Base-by-base conservation (phyloP, 2,329 filamentous ascomycete genomes). In the Stagonosporopsis chrysanthemi region DNA sequence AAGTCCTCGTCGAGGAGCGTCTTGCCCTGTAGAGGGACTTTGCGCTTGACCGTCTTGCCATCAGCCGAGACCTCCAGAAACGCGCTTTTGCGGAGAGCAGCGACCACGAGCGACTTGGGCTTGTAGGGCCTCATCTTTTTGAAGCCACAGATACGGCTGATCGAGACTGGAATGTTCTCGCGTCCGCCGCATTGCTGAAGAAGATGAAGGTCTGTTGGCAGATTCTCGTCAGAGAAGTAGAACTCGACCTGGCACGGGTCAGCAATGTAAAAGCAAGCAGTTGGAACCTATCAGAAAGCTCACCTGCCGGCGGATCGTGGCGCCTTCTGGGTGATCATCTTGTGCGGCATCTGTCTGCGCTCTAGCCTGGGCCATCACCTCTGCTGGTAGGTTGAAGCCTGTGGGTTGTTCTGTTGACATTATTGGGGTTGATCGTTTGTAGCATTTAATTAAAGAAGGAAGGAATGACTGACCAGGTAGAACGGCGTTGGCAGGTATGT, bases 181-280 rank as follows among this genome's bases (percentile, higher is more conserved):
- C 72, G 66, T 14, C 74, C 73, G 28, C 75, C 76, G 38, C 77
- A 76, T 58, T 69, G 72, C 55, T 75, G 73, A 9, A 82, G 75
- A 8, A 82, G 67, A 58, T 81, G 73, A 2, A 69, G 62, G 61
- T 83, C 81, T 1, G 60, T 69, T 2, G 71, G 68, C 3, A 83
- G 75, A 50, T 82, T 82, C 50, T 79, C 76, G 47, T 82, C 80
- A 19, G 78, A 80, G 70, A 83, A 82, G 69, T 82, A 82, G 69
- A 71, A 81, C 45, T 83, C 80, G 23, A 82, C 78, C 73, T 82
- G 19, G 12, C 11, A 5, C 64, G 17, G 39, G 40, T 58, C n/a
- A 55, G 52, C 64, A 24, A 55, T 46, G 29, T 28, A 19, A 3
- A n/a, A 36, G 14, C n/a, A 8, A 35, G 9, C 7, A 17, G 2